Conservation (phyloP, 441 rosid genomes). For the Erodium trifolium region DNA sequence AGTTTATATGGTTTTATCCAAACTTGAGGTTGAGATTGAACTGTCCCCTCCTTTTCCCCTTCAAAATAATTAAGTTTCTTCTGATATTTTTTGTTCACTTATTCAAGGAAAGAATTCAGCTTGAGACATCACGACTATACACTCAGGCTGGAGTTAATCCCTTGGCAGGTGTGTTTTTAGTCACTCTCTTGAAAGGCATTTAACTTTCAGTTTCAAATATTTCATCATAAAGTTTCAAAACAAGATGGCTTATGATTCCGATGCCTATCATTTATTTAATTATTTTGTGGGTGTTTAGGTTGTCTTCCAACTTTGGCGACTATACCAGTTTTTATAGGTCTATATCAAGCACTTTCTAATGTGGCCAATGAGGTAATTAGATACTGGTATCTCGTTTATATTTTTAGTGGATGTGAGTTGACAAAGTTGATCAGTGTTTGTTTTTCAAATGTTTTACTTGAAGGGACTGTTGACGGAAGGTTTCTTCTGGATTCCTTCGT, state of each 20-base stretch:
- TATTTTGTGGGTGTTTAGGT: constrained; percentile 36
- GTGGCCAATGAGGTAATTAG: constrained; percentile 86
- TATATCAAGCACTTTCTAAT: constrained; percentile 97
- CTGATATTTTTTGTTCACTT: not conserved
- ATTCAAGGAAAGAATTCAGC: constrained; percentile 84
- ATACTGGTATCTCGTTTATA: constrained; percentile 8
- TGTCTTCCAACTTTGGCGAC: constrained; percentile 91
- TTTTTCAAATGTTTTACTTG: constrained; percentile 18
- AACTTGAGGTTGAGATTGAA: constrained; percentile 8
- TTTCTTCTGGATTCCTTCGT: constrained; percentile 94
- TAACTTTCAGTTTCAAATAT: not conserved
- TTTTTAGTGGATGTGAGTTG: not conserved
- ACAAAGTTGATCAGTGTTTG: constrained; percentile 16
- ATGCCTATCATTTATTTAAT: constrained; percentile 12
- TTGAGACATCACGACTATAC: constrained; percentile 82
- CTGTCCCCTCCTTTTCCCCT: not conserved
- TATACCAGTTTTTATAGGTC: constrained; percentile 95
- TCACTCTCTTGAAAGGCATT: constrained; percentile 8
- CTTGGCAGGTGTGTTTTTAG: constrained; percentile 63
- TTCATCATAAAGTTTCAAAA: not conserved
- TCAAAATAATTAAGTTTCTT: constrained; percentile 10
- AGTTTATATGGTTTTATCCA: constrained; percentile 1
- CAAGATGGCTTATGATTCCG: constrained; percentile 13
- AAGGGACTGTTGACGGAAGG: constrained; percentile 90
- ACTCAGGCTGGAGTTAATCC: constrained; percentile 97